A percentile compares a stretch with the other conserved stretches of the same genome.
phyloP scores from a whole-genome alignment of 345 rosid genomes.

The Moricandia arvensis region DNA sequence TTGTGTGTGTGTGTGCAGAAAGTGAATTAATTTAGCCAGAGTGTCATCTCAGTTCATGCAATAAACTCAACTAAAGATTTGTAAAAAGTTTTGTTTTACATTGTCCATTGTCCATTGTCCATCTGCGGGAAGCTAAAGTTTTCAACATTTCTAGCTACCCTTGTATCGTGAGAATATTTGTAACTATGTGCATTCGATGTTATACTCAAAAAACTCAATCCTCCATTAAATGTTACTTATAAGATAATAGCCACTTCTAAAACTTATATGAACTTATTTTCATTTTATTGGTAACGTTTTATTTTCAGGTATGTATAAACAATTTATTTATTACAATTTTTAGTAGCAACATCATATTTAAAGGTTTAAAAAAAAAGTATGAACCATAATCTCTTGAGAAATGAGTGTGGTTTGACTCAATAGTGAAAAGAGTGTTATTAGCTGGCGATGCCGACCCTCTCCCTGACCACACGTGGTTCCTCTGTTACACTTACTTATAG shows the following conservation, averaged over 20 bases:
- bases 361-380: neutral
- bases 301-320: neutral
- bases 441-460: slow-evolving; percentile 53
- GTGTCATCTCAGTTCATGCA: slow-evolving; percentile 18
- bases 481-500: neutral
- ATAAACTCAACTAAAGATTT: slow-evolving; percentile 21
- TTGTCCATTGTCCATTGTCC: neutral
- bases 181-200: neutral
- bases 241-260: neutral
- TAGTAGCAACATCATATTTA: neutral
- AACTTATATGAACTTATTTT: neutral
- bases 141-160: neutral
- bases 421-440: slow-evolving; percentile 37
- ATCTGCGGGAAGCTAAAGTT: neutral
- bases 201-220: slow-evolving; percentile 1
- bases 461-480: slow-evolving; percentile 44
- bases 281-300: neutral
- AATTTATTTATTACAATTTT: neutral
- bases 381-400: neutral
- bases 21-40: slow-evolving; percentile 22
- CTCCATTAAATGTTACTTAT: neutral
- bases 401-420: slow-evolving; percentile 37
- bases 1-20: neutral
- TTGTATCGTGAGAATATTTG: neutral
- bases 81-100: neutral